A percentile compares a stretch with the other conserved stretches of the same genome.
phyloP scores from a whole-genome alignment of 202 grass and related monocot species.

The Schoenoplectus triqueter region DNA sequence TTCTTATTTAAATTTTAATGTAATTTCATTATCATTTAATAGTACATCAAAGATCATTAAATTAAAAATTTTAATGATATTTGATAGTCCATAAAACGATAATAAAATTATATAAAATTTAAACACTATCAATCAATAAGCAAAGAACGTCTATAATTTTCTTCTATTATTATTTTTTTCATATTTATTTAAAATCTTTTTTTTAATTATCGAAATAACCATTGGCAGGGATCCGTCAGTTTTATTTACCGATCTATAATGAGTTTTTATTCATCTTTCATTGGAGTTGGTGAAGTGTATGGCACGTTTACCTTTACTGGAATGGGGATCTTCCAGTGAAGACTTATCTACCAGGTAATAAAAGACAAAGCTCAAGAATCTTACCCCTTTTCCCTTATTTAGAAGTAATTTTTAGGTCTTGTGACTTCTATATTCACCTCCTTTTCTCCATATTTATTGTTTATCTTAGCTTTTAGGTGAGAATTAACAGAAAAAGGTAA shows the following conservation, averaged over 20 bases:
- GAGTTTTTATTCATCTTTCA: background rate
- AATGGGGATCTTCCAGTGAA: background rate
- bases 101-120: no score
- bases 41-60: no score
- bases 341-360: constrained; percentile 20
- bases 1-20: no score
- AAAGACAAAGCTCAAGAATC: constrained; percentile 33
- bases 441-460: background rate
- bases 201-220: no score
- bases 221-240: no score
- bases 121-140: no score
- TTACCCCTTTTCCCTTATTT: background rate
- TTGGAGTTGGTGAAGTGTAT: constrained; percentile 13
- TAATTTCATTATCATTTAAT: no score
- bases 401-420: constrained; percentile 12
- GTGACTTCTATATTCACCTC: background rate
- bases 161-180: no score
- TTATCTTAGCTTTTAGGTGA: constrained; percentile 32
- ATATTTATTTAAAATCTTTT: no score
- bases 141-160: no score
- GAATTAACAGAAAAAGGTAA: constrained; percentile 20
- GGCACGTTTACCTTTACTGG: background rate
- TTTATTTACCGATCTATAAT: background rate
- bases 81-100: no score
- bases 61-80: no score